Base-by-base conservation (phyloP, 352 stramenopile genomes). In the Pilasporangium apinafurcum region DNA sequence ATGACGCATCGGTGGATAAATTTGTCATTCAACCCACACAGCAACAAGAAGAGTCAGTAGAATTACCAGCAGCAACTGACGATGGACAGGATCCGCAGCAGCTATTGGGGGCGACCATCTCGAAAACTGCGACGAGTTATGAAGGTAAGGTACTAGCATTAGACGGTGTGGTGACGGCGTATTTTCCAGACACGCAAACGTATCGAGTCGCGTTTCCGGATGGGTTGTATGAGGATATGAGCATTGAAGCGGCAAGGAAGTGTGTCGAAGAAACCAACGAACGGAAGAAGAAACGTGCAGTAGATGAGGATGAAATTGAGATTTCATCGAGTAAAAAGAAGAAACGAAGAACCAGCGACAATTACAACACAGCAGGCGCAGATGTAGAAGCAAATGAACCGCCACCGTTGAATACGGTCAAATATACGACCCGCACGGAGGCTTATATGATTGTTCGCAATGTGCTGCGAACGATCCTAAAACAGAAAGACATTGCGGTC, bases 401-500 rank as follows among this genome's bases (percentile, higher is more conserved):
- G 22, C 26, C 43, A 3, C 57, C 62, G 37, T 52, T 86, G 8
- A 72, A 65, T 25, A 51, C 46, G 17, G 55, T 65, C 26, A 78
- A 70, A 45, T 81, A 78, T 27, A 55, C 72, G 24, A 82, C 52
- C 35, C 59, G 70, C 0, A 48, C 59, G 33, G 61, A 45, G 0
- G 75, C 71, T 14, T 85, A 83, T 43, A 52, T 53, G 2, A 67
- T 83, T 2, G 48, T 73, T 18, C 55, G 69, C 27, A 64, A 82
- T 28, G 58, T 85, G 35, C 40, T 87, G 20, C 38, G 48, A 2
- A 66, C 74, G 12, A 70, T 87, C 29, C 13, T 87, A 24, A 68
- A 48, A 8, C 75, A 87, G 43, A 68, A 70, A 37, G 63, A 56
- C 14, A 57, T 75, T 35, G 63, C 65, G 31, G 65, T 65, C 37